Conservation (phyloP, 78 protist species). For the Andalucia godoyi region DNA sequence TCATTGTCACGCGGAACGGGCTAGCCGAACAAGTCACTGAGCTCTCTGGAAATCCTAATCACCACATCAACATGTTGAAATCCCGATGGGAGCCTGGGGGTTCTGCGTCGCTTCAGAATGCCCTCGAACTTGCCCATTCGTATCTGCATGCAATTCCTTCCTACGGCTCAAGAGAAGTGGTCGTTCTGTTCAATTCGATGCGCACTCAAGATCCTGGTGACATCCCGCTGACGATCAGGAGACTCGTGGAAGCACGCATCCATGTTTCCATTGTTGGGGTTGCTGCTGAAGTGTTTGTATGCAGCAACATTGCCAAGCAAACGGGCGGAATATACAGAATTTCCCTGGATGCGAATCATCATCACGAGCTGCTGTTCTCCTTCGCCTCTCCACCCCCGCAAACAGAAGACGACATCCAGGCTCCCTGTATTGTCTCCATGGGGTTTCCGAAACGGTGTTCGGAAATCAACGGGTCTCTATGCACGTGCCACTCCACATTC, state of each 20-base stretch:
- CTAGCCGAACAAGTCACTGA: conserved; percentile 49
- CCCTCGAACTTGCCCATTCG: conserved; percentile 38
- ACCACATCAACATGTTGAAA: conserved; percentile 27
- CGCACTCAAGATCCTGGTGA: conserved; percentile 50
- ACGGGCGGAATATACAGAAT: conserved; percentile 43
- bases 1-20: conserved; percentile 38
- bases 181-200: neutral
- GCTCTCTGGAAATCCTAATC: conserved; percentile 20
- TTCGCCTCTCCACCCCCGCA: conserved; percentile 53
- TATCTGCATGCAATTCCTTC: conserved; percentile 10
- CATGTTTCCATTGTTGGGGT: conserved; percentile 38
- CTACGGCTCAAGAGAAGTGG: neutral
- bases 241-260: conserved; percentile 8
- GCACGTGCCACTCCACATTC: conserved; percentile 29
- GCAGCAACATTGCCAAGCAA: conserved; percentile 7
- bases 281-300: conserved; percentile 41
- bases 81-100: conserved; percentile 23
- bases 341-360: conserved; percentile 20
- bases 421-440: conserved; percentile 34
- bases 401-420: neutral
- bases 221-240: conserved; percentile 27
- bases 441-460: conserved; percentile 47
- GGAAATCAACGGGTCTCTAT: conserved; percentile 2
- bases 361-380: conserved; percentile 17
- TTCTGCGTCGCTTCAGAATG: conserved; percentile 63